phyloP scores from a whole-genome alignment of 495 filamentous ascomycete genomes.

The Durotheca rogersii region DNA sequence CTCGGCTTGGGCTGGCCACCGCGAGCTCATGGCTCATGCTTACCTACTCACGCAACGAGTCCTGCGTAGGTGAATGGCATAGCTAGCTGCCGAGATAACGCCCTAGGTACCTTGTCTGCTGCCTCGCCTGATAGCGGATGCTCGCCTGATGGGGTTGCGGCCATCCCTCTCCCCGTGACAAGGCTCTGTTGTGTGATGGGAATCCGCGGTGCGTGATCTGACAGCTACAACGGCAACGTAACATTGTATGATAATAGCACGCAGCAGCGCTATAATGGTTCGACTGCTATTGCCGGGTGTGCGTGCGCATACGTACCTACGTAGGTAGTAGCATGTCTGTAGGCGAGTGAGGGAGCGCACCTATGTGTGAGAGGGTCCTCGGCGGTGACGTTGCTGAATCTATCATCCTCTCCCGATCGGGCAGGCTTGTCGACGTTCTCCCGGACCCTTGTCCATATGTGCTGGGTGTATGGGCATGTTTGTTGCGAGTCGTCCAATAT shows the following conservation, averaged over 20 bases:
- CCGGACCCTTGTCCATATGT: conserved; percentile 9
- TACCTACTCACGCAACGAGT: no score
- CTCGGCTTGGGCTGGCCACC: no score
- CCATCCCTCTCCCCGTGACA: no score
- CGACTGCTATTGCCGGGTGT: conserved; percentile 4
- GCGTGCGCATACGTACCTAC: no score
- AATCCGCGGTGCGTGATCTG: conserved; percentile 6
- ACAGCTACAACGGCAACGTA: conserved; percentile 4
- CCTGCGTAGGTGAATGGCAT: no score
- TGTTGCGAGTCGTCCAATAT: not conserved
- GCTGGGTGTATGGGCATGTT: not conserved
- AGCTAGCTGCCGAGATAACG: no score
- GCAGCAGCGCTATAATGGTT: conserved; percentile 2
- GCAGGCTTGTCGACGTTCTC: conserved; percentile 1
- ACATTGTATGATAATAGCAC: not conserved
- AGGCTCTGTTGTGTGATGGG: not conserved
- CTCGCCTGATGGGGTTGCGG: no score
- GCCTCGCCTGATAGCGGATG: no score
- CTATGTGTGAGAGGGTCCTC: not conserved
- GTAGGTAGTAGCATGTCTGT: not conserved
- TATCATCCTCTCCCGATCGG: conserved; percentile 2
- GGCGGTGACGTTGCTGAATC: conserved; percentile 21
- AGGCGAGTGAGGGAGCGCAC: not conserved
- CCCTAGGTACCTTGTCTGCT: no score
- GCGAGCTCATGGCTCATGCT: no score